These are phyloP conservation scores for Tolypocladium ovalisporum DNA, from an alignment of 2,329 filamentous ascomycete genomes.

Conservation along the genomic window DNA sequence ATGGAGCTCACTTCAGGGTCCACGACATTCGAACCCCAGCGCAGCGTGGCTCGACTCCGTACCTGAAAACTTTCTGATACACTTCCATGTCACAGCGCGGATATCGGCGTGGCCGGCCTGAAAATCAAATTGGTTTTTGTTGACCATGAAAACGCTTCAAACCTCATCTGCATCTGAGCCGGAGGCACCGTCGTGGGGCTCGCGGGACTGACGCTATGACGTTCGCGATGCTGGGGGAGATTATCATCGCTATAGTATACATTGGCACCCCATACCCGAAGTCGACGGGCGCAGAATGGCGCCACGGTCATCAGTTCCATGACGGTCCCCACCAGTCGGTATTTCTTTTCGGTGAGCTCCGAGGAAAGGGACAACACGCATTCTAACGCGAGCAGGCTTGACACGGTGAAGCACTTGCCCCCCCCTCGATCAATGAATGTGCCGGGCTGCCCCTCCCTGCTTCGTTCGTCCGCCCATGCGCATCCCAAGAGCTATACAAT, in stretches of 20 bases:
- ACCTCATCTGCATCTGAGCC: not conserved
- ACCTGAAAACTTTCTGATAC: not conserved
- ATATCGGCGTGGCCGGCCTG: not conserved
- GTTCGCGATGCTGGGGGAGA: not conserved
- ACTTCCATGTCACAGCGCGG: not conserved
- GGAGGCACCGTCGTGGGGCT: not conserved
- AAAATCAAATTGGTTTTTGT: not conserved
- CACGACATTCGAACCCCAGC: not conserved
- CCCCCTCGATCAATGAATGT: not conserved
- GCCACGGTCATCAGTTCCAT: not conserved
- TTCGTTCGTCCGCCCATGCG: not conserved
- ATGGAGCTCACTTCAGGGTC: not conserved
- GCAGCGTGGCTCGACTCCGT: not conserved
- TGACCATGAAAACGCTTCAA: not conserved
- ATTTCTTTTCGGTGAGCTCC: not conserved
- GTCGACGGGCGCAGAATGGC: not conserved
- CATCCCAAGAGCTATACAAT: not conserved
- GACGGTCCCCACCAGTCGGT: not conserved
- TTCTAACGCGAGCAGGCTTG: not conserved
- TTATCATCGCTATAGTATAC: not conserved
- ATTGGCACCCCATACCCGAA: not conserved
- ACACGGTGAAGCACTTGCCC: too few relatives aligned
- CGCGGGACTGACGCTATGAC: not conserved
- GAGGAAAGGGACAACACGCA: not conserved
- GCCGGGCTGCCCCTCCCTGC: not conserved